phyloP scores from a whole-genome alignment of 2,329 filamentous ascomycete genomes.

The Periconia digitata region DNA sequence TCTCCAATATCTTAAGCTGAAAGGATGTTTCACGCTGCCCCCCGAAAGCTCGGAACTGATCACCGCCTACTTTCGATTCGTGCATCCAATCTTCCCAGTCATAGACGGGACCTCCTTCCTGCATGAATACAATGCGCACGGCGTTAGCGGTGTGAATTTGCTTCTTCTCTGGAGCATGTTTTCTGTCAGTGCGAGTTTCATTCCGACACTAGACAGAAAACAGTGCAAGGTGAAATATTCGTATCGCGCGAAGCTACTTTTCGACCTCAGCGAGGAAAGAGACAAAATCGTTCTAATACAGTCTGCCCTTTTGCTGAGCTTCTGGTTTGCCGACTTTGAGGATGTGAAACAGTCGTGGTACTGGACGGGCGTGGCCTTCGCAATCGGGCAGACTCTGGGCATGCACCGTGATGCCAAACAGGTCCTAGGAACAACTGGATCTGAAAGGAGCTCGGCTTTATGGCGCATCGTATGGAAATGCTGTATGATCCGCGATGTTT shows the following conservation, averaged over 20 bases:
- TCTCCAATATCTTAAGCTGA: slow-evolving; percentile 30
- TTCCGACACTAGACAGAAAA: slow-evolving; percentile 31
- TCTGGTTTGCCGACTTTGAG: slow-evolving; percentile 47
- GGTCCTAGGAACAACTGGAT: too few species aligned
- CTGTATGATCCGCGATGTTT: slow-evolving; percentile 45
- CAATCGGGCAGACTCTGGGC: slow-evolving; percentile 47
- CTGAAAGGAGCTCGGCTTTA: too few species aligned
- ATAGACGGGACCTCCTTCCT: slow-evolving; percentile 37
- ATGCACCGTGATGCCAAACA: slow-evolving; percentile 39
- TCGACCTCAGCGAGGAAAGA: slow-evolving; percentile 40
- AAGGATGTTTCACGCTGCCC: slow-evolving; percentile 41
- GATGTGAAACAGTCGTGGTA: slow-evolving; percentile 50
- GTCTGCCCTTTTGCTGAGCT: slow-evolving; percentile 46
- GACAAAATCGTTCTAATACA: slow-evolving; percentile 48
- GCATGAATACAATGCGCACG: slow-evolving; percentile 25
- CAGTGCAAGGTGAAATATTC: slow-evolving; percentile 43
- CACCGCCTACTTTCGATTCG: slow-evolving; percentile 41
- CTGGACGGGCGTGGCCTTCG: slow-evolving; percentile 50
- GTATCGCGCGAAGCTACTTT: slow-evolving; percentile 41
- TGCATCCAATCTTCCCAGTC: slow-evolving; percentile 44
- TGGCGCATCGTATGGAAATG: slow-evolving; percentile 48
- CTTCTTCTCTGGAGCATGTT: slow-evolving; percentile 46
- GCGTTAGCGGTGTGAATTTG: slow-evolving; percentile 35
- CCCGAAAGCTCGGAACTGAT: slow-evolving; percentile 32
- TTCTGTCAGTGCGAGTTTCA: slow-evolving; percentile 39